Base-by-base conservation (phyloP, 176 grass and related monocot genomes). In the Hyparrhenia diplandra region DNA sequence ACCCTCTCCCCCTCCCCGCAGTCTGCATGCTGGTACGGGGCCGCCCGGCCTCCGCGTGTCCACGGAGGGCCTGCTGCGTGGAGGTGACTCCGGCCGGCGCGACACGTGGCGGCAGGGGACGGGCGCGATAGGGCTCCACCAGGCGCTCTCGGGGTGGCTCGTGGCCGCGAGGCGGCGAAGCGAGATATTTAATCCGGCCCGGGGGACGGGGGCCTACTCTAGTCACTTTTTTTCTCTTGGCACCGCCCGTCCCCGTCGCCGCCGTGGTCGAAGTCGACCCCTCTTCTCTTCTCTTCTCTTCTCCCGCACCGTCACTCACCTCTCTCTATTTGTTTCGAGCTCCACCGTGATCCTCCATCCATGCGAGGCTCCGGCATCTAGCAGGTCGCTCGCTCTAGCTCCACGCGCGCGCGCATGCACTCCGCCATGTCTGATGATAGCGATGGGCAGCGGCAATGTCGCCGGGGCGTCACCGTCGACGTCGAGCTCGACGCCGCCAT, bases 401-500 rank as follows among this genome's bases (percentile, higher is more conserved):
- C n/a, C n/a, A n/a, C n/a, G n/a, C n/a, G n/a, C n/a, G n/a, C n/a
- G n/a, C n/a, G n/a, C n/a, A n/a, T n/a, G n/a, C n/a, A n/a, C n/a
- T n/a, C n/a, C n/a, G n/a, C n/a, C n/a, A 90, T 90, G 88, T 59
- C 88, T 51, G 83, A 83, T 40, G 83, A 82, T 24, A 77, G 74
- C 78, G 78, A 54, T 77, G 34, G 45, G 31, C 81, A 63, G 73
- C 61, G 74, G 69, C 80, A 78, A 84, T 84, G 85, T 42, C 80
- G 86, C 65, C 88, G 74, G 18, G 49, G 32, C 24, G 83, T 42
- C 77, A 74, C 45, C 85, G 84, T 55, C 69, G 89, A 97, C 77
- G 77, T 87, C 43, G 95, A 98, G 85, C 90, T 98, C 34, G 88
- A 87, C 76, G 95, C 95, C 30, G 92, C 95, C 39, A 87, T 82